Evolutionary conservation across 768 basidiomycete genomes (phyloP).

Genomic region (Pleurotus platypus): DNA sequence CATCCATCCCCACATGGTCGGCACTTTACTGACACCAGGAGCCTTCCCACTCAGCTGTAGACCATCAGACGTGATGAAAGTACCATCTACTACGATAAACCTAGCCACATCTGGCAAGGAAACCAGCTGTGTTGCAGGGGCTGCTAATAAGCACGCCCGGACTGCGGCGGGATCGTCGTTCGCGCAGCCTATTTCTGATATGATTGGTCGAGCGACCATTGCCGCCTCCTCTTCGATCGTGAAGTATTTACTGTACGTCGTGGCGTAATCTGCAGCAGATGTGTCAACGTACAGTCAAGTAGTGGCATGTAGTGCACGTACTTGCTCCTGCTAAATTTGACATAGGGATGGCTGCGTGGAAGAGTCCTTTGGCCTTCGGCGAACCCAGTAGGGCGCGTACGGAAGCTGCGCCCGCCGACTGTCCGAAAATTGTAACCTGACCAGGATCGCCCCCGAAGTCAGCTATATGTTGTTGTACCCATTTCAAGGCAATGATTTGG

Average conservation of each 20-base stretch:
- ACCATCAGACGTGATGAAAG: slow-evolving; percentile 33
- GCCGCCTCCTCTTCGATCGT: slow-evolving; percentile 37
- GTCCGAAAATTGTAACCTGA: slow-evolving; percentile 38
- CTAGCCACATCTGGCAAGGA: slow-evolving; percentile 33
- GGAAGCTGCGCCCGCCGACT: slow-evolving; percentile 27
- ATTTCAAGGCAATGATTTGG: slow-evolving; percentile 36
- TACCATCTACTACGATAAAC: slow-evolving; percentile 44
- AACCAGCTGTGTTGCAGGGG: slow-evolving; percentile 31
- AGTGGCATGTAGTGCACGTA: background rate
- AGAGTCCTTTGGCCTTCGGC: slow-evolving; percentile 31
- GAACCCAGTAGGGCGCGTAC: slow-evolving; percentile 35
- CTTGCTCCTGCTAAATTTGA: slow-evolving; percentile 48
- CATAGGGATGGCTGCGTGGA: slow-evolving; percentile 35
- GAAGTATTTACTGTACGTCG: slow-evolving; percentile 46
- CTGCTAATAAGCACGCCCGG: slow-evolving; percentile 33
- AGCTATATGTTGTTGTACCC: slow-evolving; percentile 53
- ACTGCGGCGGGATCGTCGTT: slow-evolving; percentile 21
- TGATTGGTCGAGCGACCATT: slow-evolving; percentile 27
- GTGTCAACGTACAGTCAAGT: background rate
- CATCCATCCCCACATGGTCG: slow-evolving; percentile 49
- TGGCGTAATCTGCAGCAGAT: slow-evolving; percentile 28
- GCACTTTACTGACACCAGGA: slow-evolving; percentile 33
- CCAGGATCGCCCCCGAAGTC: slow-evolving; percentile 53
- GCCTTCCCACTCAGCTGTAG: slow-evolving; percentile 37
- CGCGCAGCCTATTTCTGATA: slow-evolving; percentile 37